phyloP scores from a whole-genome alignment of 176 grass and related monocot species.

The Oryza punctata region DNA sequence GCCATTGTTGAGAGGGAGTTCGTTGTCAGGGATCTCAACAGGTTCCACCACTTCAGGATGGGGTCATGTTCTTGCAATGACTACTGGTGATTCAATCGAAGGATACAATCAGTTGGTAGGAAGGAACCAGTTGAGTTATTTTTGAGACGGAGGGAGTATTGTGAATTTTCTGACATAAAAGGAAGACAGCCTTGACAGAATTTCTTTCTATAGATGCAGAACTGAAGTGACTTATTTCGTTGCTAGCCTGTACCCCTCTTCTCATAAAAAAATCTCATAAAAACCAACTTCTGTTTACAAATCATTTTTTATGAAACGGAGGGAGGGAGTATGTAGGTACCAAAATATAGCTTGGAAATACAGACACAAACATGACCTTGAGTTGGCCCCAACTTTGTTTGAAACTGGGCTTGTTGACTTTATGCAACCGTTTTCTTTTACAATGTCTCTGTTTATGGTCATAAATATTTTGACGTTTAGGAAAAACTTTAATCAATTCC shows the following conservation, averaged over 20 bases:
- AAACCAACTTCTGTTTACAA: no score
- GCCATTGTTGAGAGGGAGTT: conserved; percentile 64
- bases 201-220: neutral
- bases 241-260: no score
- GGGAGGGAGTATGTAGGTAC: neutral
- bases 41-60: conserved; percentile 75
- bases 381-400: conserved; percentile 2
- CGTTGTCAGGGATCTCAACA: conserved; percentile 84
- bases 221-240: neutral
- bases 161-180: neutral
- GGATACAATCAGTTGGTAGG: neutral
- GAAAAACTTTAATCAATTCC: no score
- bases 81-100: conserved; percentile 58
- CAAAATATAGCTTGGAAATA: neutral
- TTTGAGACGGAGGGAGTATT: no score
- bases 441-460: no score
- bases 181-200: neutral
- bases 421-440: neutral
- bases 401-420: neutral
- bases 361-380: neutral
- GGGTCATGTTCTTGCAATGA: conserved; percentile 72
- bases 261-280: no score
- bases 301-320: no score
- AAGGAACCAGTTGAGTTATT: no score
- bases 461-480: no score